phyloP scores from a whole-genome alignment of 2,329 filamentous ascomycete genomes.

The Trichoderma arundinaceum region DNA sequence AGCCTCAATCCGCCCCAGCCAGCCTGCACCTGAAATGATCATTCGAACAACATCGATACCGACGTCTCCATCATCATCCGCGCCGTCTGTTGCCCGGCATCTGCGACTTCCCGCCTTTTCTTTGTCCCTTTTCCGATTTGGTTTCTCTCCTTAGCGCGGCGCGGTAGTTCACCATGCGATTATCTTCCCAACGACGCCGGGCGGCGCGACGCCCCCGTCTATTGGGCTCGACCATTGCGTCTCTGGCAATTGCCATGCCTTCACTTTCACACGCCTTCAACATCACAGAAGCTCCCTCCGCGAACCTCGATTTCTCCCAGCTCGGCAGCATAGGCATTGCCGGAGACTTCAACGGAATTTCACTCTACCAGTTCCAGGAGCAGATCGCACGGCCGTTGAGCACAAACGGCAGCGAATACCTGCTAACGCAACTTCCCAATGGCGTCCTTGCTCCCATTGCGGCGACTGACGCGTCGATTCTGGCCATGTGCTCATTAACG shows the following conservation, averaged over 20 bases:
- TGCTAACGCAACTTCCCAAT: constrained; percentile 84
- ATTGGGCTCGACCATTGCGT: constrained; percentile 44
- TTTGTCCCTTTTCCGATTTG: constrained; percentile 9
- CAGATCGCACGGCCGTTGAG: constrained; percentile 72
- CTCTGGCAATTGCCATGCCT: constrained; percentile 49
- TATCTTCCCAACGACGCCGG: constrained; percentile 51
- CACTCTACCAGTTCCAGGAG: constrained; percentile 82
- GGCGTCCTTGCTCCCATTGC: constrained; percentile 78
- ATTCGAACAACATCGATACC: constrained; percentile 33
- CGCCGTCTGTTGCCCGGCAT: constrained; percentile 26
- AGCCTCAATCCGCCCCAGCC: constrained; percentile 34
- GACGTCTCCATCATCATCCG: constrained; percentile 15
- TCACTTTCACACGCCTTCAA: constrained; percentile 57
- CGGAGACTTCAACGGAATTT: constrained; percentile 90
- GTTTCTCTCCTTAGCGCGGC: constrained; percentile 34
- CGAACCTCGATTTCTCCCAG: constrained; percentile 77
- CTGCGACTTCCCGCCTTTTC: constrained; percentile 16
- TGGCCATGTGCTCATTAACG: constrained; percentile 83
- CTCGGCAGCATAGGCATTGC: constrained; percentile 84
- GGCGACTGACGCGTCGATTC: constrained; percentile 81
- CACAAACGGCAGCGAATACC: constrained; percentile 78
- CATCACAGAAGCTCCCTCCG: constrained; percentile 66
- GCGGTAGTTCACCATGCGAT: constrained; percentile 53
- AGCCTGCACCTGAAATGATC: constrained; percentile 40
- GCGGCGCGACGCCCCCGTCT: constrained; percentile 47